Evolutionary conservation across 2,329 filamentous ascomycete species (phyloP), one percentile per base, ranked within the genome.

Genomic region (Fusarium sp.): DNA sequence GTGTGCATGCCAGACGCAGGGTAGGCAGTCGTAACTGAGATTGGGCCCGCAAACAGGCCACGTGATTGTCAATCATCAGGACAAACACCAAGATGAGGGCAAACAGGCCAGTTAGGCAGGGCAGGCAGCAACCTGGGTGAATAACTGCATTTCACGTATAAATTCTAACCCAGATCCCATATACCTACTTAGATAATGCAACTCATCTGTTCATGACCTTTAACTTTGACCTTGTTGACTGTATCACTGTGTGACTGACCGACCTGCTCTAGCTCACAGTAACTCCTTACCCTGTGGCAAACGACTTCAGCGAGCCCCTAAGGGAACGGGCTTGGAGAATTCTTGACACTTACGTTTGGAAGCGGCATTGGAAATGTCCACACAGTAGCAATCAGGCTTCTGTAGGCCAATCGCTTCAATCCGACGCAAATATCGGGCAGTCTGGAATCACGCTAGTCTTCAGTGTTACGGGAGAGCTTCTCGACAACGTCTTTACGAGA

Each of bases 401-500:
- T 32, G 16, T 23, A 50, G 7, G 10, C 7, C 28, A n/a, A 11
- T 16, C 21, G 2, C 19, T 16, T 32, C 21, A 23, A 23, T 18
- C 15, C 3, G 13, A 5, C 15, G 18, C 30, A 33, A 18, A 23
- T 19, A 50, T n/a, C 15, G 30, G 21, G n/a, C n/a, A 33, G 11
- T 50, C n/a, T 33, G 47, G 16, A 35, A 25, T 25, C 21, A 9
- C 21, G 21, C 11, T 50, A 1, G 30, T 50, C 28, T 23, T 32
- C 8, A 23, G 3, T 33, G 21, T 9, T 18, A 18, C 21, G 3
- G 6, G 16, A 35, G 18, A 52, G 9, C 25, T 47, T 16, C 44
- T 12, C 6, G 2, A 30, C 19, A 18, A 4, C 1, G 6, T n/a
- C 2, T 10, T 10, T 5, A 10, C 9, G 3, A 2, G 23, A 30